Conservation (phyloP, 371 early-diverging fungal genomes). For the Mortierella polycephala region DNA sequence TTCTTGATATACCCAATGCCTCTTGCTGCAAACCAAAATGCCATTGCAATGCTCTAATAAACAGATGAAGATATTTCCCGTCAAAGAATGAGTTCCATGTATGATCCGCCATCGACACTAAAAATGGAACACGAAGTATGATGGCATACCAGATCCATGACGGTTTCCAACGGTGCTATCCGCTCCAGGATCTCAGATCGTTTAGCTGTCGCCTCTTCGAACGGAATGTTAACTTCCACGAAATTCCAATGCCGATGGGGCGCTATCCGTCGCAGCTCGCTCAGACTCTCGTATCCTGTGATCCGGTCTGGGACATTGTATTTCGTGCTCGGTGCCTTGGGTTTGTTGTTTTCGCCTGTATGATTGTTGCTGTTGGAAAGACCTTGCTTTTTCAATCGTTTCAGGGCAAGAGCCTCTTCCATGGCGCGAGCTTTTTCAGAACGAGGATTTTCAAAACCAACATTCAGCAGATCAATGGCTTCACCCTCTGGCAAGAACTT, state of each 20-base stretch:
- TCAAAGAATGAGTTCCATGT: no score
- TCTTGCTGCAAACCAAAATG: constrained; percentile 95
- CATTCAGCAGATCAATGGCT: constrained; percentile 94
- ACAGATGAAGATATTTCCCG: not conserved
- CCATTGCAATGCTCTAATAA: constrained; percentile 90
- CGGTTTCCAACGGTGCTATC: constrained; percentile 86
- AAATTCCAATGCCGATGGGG: constrained; percentile 87
- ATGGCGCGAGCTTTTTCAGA: constrained; percentile 56
- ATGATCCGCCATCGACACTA: no score
- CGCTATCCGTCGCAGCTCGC: constrained; percentile 71
- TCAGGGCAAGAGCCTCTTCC: constrained; percentile 34
- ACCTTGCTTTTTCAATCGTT: constrained; percentile 32
- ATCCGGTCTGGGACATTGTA: constrained; percentile 92
- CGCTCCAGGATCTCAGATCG: constrained; percentile 71
- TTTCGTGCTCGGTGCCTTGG: constrained; percentile 19
- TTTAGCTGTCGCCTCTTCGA: constrained; percentile 68
- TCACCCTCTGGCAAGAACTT: constrained; percentile 72
- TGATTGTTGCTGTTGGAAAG: not conserved
- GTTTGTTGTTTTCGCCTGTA: not conserved
- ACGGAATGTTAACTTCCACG: constrained; percentile 90
- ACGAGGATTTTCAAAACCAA: constrained; percentile 95
- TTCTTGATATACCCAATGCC: constrained; percentile 66
- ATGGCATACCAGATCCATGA: constrained; percentile 87
- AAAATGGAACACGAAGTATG: no score
- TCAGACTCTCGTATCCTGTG: constrained; percentile 77